A percentile compares a stretch with the other conserved stretches of the same genome.
phyloP scores from a whole-genome alignment of 108 stramenopile genomes.

The Schizochytrium sp. region DNA sequence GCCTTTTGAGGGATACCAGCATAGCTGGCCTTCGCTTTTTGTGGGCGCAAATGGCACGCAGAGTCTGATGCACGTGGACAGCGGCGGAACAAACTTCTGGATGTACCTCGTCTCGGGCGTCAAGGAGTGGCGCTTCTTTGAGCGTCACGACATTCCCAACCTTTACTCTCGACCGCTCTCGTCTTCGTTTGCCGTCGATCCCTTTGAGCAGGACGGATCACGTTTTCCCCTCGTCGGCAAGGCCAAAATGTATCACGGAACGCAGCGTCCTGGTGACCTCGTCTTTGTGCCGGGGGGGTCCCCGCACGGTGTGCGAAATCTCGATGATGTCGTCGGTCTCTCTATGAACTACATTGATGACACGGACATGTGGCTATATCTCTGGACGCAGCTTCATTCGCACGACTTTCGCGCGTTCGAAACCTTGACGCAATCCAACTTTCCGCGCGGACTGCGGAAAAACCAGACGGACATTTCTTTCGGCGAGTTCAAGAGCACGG shows the following conservation, averaged over 20 bases:
- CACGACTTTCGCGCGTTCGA: neutral
- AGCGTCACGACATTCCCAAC: neutral
- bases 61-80: neutral
- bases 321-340: neutral
- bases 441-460: neutral
- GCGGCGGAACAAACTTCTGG: constrained; percentile 6
- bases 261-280: neutral
- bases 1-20: neutral
- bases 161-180: neutral
- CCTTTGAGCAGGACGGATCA: neutral
- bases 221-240: neutral
- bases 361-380: neutral
- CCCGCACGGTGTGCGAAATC: constrained; percentile 13
- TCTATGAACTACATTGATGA: constrained; percentile 13
- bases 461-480: neutral
- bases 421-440: neutral
- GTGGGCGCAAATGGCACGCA: neutral
- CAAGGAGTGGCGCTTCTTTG: constrained; percentile 2
- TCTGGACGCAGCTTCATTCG: neutral
- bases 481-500: neutral
- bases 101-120: neutral
- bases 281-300: neutral
- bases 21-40: constrained; percentile 14
- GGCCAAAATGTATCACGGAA: neutral
- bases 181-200: neutral